phyloP scores from a whole-genome alignment of 2,329 filamentous ascomycete genomes.

The Claviceps quebecensis region DNA sequence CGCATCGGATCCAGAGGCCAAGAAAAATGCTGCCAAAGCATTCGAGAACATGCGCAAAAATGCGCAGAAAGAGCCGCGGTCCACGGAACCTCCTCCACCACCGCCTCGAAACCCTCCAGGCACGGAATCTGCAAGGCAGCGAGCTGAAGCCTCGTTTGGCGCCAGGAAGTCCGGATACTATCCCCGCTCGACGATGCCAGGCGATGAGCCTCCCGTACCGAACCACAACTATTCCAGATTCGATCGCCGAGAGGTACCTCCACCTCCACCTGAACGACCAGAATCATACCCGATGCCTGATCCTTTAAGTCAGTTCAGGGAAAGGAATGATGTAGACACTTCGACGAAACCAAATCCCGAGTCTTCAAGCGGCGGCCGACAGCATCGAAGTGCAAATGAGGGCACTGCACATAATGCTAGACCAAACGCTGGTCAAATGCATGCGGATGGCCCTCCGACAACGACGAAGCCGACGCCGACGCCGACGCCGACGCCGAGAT shows the following conservation, averaged over 20 bases:
- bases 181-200: conserved; percentile 31
- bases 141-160: conserved; percentile 42
- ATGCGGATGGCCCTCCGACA: background rate
- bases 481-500: background rate
- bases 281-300: conserved; percentile 23
- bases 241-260: conserved; percentile 10
- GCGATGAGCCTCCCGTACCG: conserved; percentile 37
- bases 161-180: conserved; percentile 33
- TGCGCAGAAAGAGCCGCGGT: conserved; percentile 14
- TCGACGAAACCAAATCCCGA: conserved; percentile 11
- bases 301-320: conserved; percentile 32
- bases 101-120: conserved; percentile 29
- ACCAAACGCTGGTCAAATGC: background rate
- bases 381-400: background rate
- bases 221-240: conserved; percentile 33
- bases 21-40: conserved; percentile 26
- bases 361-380: background rate
- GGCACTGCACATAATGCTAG: background rate
- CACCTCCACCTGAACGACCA: conserved; percentile 7
- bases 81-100: conserved; percentile 14
- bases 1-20: conserved; percentile 21
- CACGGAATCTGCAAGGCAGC: conserved; percentile 38
- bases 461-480: background rate
- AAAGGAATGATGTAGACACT: conserved; percentile 20
- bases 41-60: conserved; percentile 30